A percentile compares a stretch with the other conserved stretches of the same genome.
Evolutionary conservation across 306 rosid genomes (phyloP).

Genomic region (Arachis stenosperma): DNA sequence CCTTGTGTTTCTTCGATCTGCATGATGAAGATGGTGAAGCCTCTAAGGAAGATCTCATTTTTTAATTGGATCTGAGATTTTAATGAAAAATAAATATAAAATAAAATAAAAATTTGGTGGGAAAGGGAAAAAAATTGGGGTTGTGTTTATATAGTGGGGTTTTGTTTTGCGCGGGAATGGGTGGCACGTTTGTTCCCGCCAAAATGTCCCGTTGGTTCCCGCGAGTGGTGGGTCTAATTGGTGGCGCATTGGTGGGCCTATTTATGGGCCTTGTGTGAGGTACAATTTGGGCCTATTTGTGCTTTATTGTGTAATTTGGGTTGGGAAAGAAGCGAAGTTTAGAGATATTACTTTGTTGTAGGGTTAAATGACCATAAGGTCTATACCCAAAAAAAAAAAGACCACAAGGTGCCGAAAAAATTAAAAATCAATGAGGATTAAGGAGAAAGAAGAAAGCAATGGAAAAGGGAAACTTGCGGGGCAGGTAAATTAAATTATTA

Average conservation of each 20-base stretch:
- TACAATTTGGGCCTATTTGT: neutral
- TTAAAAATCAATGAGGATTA: too few species aligned
- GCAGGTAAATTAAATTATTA: neutral
- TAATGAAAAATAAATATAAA: too few species aligned
- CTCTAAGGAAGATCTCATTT: constrained; percentile 38
- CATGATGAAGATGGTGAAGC: constrained; percentile 37
- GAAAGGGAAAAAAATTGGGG: neutral
- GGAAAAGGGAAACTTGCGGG: neutral
- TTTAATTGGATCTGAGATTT: neutral
- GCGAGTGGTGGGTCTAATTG: constrained; percentile 18
- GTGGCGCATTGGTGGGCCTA: neutral
- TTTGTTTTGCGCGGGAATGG: constrained; percentile 50
- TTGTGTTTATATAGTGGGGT: constrained; percentile 17
- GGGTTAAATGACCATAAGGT: too few species aligned
- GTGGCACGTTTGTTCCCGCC: constrained; percentile 69
- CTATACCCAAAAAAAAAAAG: too few species aligned
- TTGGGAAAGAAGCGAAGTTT: neutral
- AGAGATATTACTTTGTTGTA: neutral
- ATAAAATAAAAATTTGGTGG: neutral
- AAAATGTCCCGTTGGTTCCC: constrained; percentile 65
- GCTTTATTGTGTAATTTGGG: neutral
- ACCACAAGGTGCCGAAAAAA: too few species aligned
- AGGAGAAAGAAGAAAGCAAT: neutral
- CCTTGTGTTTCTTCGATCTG: constrained; percentile 14
- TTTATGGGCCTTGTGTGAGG: neutral